A percentile compares a stretch with the other conserved stretches of the same genome.
Evolutionary conservation across 1,284 basidiomycete genomes (phyloP).

Genomic region (Exobasidium rhododendri): DNA sequence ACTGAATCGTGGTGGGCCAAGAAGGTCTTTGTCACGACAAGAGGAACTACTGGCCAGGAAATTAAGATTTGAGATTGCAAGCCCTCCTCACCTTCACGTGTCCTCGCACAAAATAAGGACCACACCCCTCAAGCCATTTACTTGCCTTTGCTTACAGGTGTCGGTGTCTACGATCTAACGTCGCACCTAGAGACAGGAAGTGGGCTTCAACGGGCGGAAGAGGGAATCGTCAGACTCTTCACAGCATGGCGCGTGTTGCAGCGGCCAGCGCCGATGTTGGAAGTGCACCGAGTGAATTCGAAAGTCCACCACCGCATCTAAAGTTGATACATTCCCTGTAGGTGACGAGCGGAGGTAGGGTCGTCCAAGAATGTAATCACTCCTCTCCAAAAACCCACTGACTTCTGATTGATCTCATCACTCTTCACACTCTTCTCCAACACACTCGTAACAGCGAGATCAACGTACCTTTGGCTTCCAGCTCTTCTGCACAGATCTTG

Average conservation of each 20-base stretch:
- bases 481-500: background rate
- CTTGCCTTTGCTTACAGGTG: no score
- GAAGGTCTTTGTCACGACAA: background rate
- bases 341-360: background rate
- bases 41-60: no score
- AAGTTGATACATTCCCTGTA: background rate
- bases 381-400: background rate
- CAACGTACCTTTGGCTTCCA: slow-evolving; percentile 5
- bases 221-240: background rate
- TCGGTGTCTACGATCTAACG: no score
- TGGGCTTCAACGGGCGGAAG: no score
- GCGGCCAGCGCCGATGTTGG: background rate
- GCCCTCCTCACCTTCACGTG: no score
- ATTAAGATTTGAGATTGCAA: no score
- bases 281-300: background rate
- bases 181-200: no score
- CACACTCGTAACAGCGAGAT: slow-evolving; percentile 1
- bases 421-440: background rate
- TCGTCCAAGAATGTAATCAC: background rate
- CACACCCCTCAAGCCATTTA: no score
- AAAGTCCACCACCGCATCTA: background rate
- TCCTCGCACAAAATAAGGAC: no score
- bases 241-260: background rate
- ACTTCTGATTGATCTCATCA: background rate
- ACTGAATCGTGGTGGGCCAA: background rate